Base-by-base conservation (phyloP, 2,329 filamentous ascomycete species). In the Colletotrichum lini region DNA sequence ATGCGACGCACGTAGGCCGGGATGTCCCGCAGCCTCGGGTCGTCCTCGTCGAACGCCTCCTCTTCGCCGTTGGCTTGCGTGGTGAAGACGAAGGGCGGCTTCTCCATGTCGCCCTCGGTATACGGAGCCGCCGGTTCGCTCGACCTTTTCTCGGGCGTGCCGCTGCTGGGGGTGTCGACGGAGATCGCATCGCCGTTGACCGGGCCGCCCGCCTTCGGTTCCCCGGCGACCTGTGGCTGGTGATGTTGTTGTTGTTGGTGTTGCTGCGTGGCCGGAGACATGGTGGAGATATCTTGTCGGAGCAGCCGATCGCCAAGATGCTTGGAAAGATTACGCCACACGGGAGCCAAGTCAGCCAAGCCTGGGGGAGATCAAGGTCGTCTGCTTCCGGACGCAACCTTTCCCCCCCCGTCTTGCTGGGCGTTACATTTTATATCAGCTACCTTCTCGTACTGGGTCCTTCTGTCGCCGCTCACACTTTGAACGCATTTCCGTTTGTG, bases 11-110 rank as follows among this genome's bases (percentile, higher is more conserved):
- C 65, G 72, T 88, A 84, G 62, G 82, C 79, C 5, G 88, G 88
- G 16, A 91, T 83, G 62, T 88, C 85, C 59, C 79, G 83, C 58
- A 90, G 82, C 57, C 87, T 84, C 7, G 84, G 83, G 67, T 88
- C 83, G n/a, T 87, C 80, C 52, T 86, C 84, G 8, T 77, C 75
- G 54, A 82, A 78, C n/a, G 75, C 74, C 58, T 78, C 75, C 61
- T 82, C 74, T 59, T 65, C 44, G 72, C 74, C 30, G 59, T 74
- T 65, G 72, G 72, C 40, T 71, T 74, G 50, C 44, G 75, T 54
- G 2, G 73, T 74, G 50, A 72, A 75, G 13, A 75, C 64, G 26
- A 76, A 74, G 0, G 74, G 73, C 5, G 75, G 73, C 52, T 75
- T 73, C 53, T 75, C 74, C 26, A 74, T 67, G 58, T 76, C 74